Base-by-base conservation (phyloP, 164 flowering plant species). In the Tinospora cordifolia region DNA sequence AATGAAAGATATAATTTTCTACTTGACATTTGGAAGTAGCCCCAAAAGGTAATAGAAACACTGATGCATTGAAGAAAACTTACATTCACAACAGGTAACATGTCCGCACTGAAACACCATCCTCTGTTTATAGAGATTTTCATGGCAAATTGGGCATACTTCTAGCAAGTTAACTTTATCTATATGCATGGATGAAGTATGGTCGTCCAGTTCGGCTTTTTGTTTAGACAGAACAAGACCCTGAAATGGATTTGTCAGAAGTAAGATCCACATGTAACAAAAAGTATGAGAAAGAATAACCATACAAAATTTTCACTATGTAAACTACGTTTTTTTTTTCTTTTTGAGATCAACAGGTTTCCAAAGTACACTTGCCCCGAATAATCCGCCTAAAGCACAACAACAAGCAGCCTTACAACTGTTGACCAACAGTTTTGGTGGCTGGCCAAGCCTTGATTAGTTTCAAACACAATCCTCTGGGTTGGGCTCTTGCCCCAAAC, bases 21-120 rank as follows among this genome's bases (percentile, higher is more conserved):
- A 46, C 6, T 65, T 66, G 40, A 21, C 38, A 38, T 57, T 65
- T 60, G 17, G 22, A 44, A n/a, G 14, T 24, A 44, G 19, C 10
- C 19, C 19, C 60, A 70, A 22, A 75, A 70, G 38, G 38, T 22
- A 14, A n/a, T n/a, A 27, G 63, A 72, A n/a, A 26, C 2, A 27
- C 27, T 22, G 3, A 17, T 14, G 62, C 27, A 44, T 49, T 64
- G 39, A 69, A 63, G 44, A 72, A 69, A 13, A 82, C 90, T 88
- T 84, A 94, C 98, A 94, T 85, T 84, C 88, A 83, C 92, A 91
- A 80, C 98, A 94, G 59, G 88, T 89, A 67, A 87, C 71, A 80
- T 94, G 98, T 15, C 96, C 98, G 79, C 98, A 94, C 77, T 84
- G 96, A 72, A 94, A 91, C 65, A 94, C 96, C 97, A 94, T 91